These are phyloP conservation scores for Sporothrix humicola DNA, from an alignment of 2,329 filamentous ascomycete species.

Conservation along the genomic window DNA sequence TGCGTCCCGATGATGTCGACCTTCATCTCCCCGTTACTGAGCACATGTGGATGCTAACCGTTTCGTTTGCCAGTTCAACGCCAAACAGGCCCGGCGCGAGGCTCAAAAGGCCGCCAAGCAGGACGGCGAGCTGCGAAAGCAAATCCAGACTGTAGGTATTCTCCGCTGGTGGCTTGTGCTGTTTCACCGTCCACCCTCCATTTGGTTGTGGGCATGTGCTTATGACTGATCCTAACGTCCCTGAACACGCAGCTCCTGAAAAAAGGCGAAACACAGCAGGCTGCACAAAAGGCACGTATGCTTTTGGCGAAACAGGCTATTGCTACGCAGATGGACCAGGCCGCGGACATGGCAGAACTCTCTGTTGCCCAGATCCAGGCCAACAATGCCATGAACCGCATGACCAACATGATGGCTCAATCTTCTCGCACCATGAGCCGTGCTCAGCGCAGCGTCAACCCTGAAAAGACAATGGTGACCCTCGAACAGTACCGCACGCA, in stretches of 20 bases:
- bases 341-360: conserved; percentile 68
- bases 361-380: conserved; percentile 66
- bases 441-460: conserved; percentile 64
- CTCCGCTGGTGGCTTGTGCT: neutral
- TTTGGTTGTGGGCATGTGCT: neutral
- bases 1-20: neutral
- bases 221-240: neutral
- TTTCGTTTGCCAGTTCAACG: conserved; percentile 56
- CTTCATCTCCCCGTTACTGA: neutral
- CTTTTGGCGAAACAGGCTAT: conserved; percentile 66
- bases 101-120: conserved; percentile 66
- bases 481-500: conserved; percentile 67
- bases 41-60: neutral
- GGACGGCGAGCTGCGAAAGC: conserved; percentile 65
- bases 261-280: conserved; percentile 67
- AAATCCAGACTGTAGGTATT: conserved; percentile 60
- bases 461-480: conserved; percentile 65
- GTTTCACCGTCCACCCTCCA: neutral
- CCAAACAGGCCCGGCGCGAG: conserved; percentile 66
- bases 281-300: conserved; percentile 68
- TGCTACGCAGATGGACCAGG: conserved; percentile 67
- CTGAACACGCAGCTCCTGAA: conserved; percentile 54
- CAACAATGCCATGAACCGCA: conserved; percentile 69
- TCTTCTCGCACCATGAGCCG: conserved; percentile 63
- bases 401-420: conserved; percentile 68